These are phyloP conservation scores for Geotrichum citri-aurantii DNA, from an alignment of 1,139 yeast genomes.

Conservation along the genomic window DNA sequence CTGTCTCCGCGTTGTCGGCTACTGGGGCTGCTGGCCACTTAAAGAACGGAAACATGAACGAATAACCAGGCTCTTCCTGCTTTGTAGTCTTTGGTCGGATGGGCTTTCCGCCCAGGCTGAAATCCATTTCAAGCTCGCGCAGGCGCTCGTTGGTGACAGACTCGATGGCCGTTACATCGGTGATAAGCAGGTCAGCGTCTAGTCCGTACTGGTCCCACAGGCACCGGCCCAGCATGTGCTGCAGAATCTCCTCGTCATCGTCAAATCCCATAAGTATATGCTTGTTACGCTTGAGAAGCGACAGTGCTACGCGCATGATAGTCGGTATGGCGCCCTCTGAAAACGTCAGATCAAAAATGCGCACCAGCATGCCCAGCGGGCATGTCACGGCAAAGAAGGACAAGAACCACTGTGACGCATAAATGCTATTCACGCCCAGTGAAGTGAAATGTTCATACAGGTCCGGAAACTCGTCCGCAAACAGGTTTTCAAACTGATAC, in stretches of 20 bases:
- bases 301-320: slow-evolving; percentile 54
- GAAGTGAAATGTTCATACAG: slow-evolving; percentile 44
- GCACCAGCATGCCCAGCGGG: slow-evolving; percentile 47
- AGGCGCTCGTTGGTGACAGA: slow-evolving; percentile 28
- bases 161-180: slow-evolving; percentile 40
- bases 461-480: slow-evolving; percentile 41
- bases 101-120: slow-evolving; percentile 19
- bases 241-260: slow-evolving; percentile 58
- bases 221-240: slow-evolving; percentile 54
- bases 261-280: slow-evolving; percentile 47
- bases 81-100: background rate
- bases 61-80: slow-evolving; percentile 2
- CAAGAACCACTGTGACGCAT: slow-evolving; percentile 58
- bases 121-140: slow-evolving; percentile 27
- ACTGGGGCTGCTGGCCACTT: slow-evolving; percentile 15
- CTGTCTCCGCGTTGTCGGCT: background rate
- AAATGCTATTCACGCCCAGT: slow-evolving; percentile 34
- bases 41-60: slow-evolving; percentile 11
- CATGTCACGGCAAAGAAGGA: slow-evolving; percentile 60
- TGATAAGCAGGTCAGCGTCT: slow-evolving; percentile 46
- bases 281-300: slow-evolving; percentile 49
- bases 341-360: slow-evolving; percentile 50
- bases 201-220: slow-evolving; percentile 44
- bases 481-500: slow-evolving; percentile 47
- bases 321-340: slow-evolving; percentile 65